Evolutionary conservation across 2,329 filamentous ascomycete genomes (phyloP), one percentile per base, ranked within the genome.

Genomic region (Diaporthe citriasiana): DNA sequence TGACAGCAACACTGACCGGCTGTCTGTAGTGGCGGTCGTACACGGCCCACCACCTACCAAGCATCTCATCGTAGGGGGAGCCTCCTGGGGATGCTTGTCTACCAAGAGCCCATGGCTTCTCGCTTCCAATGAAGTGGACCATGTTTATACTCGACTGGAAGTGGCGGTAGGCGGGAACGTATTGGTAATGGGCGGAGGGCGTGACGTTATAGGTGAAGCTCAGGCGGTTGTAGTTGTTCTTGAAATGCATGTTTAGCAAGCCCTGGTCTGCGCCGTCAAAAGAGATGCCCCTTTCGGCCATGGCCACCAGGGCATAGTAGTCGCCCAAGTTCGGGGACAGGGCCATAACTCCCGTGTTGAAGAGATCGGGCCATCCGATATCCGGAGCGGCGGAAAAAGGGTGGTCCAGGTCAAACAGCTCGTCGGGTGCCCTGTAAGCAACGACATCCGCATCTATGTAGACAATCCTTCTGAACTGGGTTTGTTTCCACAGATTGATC

Each of bases 191-290:
- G 33, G 93, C 95, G 76, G 94, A 98, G 1, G 97, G 97, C 0
- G 97, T 99, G 83, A 97, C 97, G 82, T 99, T 99, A 87, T 98
- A 99, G 68, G 92, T 93, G 84, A 99, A 99, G 84, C 94, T 95
- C 80, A 99, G 84, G 77, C 95, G 92, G 83, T 98, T 92, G 90
- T 93, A 98, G 75, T 89, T 90, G 81, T 93, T 87, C 84, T 93
- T 89, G 85, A 97, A 99, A 84, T 98, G 93, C 89, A 97, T 95
- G 83, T 99, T 99, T 78, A 99, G 85, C 69, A 99, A 87, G 72
- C 97, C 97, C 84, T 99, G 97, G 82, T 99, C 97, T 50, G 97
- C 97, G 65, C 97, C 97, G 82, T 99, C 97, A 81, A 99, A 99
- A 77, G 95, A 98, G 81, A 96, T 94, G 35, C 95, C 95, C 72